These are phyloP conservation scores for Epicoccum nigrum DNA, from an alignment of 2,329 filamentous ascomycete species.

Conservation along the genomic window DNA sequence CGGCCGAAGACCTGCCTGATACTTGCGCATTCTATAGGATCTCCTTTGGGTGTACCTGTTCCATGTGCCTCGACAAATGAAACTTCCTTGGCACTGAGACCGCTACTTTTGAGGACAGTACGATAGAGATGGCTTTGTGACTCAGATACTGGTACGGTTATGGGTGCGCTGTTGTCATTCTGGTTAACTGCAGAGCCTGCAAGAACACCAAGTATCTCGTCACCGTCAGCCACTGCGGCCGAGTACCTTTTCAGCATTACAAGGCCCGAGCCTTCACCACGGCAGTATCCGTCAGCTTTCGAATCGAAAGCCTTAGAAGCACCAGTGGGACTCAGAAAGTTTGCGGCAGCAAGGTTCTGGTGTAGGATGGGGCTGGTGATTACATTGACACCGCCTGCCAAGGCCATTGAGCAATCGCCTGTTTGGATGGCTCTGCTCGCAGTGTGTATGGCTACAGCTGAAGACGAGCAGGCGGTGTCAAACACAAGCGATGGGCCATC, in stretches of 20 bases:
- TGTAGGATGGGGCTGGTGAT: constrained; percentile 19
- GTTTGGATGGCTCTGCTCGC: constrained; percentile 34
- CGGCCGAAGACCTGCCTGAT: constrained; percentile 26
- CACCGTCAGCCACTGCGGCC: constrained; percentile 59
- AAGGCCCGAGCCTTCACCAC: constrained; percentile 55
- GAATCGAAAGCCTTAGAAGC: constrained; percentile 51
- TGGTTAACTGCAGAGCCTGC: constrained; percentile 21
- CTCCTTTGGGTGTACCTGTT: constrained; percentile 24
- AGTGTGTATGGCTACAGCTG: constrained; percentile 25
- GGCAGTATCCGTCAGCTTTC: constrained; percentile 60
- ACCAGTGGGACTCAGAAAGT: constrained; percentile 53
- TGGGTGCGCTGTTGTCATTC: constrained; percentile 12
- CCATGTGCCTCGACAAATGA: constrained; percentile 21
- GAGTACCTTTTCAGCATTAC: constrained; percentile 58
- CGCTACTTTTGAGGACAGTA: constrained; percentile 11
- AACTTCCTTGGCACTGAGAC: neutral
- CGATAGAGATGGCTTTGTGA: neutral
- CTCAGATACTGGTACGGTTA: constrained; percentile 11
- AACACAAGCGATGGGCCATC: constrained; percentile 30
- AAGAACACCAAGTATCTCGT: constrained; percentile 55
- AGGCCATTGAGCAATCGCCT: constrained; percentile 34
- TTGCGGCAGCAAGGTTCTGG: constrained; percentile 47
- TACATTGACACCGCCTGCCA: constrained; percentile 42
- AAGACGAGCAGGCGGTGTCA: constrained; percentile 47
- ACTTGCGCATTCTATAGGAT: constrained; percentile 20